Evolutionary conservation across 345 rosid genomes (phyloP).

Genomic region (Toxicodendron radicans): DNA sequence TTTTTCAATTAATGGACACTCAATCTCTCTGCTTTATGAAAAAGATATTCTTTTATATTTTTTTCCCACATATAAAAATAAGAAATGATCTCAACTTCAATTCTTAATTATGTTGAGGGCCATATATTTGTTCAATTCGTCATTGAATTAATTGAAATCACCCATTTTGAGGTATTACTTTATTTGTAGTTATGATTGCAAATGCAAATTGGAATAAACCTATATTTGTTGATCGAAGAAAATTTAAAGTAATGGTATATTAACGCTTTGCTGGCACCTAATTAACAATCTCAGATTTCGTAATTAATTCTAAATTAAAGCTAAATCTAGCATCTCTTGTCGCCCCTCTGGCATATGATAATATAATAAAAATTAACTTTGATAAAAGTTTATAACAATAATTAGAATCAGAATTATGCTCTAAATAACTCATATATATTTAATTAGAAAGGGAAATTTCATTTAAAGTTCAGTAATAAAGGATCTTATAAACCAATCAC

Average conservation of each 20-base stretch:
- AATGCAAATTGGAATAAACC: background rate
- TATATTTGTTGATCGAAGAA: background rate
- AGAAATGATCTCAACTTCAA: background rate
- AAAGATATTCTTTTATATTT: background rate
- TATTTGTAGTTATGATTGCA: background rate
- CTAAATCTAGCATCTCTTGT: no score
- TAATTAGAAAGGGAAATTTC: background rate
- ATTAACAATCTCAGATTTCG: background rate
- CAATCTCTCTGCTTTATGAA: background rate
- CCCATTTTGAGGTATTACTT: background rate
- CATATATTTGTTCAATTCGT: background rate
- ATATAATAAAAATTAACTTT: background rate
- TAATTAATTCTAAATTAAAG: background rate
- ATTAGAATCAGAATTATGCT: background rate
- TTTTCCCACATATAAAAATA: background rate
- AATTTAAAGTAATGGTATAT: background rate
- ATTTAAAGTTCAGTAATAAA: slow-evolving; percentile 1
- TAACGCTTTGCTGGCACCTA: background rate
- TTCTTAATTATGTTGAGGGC: background rate
- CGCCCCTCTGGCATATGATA: background rate
- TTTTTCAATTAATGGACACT: background rate
- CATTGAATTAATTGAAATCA: background rate
- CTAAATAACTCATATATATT: background rate
- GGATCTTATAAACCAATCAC: slow-evolving; percentile 4
- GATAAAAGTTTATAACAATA: background rate